A percentile compares a stretch with the other conserved stretches of the same genome.
Evolutionary conservation across 2,329 filamentous ascomycete species (phyloP).

Genomic region (Penicillium sp.): DNA sequence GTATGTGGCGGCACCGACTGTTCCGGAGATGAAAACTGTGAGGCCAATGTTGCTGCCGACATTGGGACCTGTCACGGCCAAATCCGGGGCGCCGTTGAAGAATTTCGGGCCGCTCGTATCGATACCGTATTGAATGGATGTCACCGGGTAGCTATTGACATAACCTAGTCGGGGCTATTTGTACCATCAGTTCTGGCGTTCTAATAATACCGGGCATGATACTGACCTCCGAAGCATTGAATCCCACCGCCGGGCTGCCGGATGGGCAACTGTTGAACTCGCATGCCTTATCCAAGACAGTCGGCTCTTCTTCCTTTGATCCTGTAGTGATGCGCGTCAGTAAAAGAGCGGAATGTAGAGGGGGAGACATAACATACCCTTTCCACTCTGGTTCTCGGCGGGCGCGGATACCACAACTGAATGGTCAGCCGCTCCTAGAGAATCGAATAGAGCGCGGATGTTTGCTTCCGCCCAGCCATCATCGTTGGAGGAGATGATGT

Average conservation of each 20-base stretch:
- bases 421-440: slow-evolving; percentile 56
- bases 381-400: slow-evolving; percentile 64
- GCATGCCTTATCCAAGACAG: slow-evolving; percentile 52
- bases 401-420: slow-evolving; percentile 64
- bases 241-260: slow-evolving; percentile 55
- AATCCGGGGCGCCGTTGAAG: slow-evolving; percentile 57
- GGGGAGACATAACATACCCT: slow-evolving; percentile 42
- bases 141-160: slow-evolving; percentile 69
- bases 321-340: slow-evolving; percentile 41
- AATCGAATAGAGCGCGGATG: slow-evolving; percentile 58
- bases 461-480: slow-evolving; percentile 73
- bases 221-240: slow-evolving; percentile 50
- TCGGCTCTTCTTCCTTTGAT: slow-evolving; percentile 52
- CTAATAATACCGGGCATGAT: neutral
- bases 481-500: slow-evolving; percentile 66
- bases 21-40: slow-evolving; percentile 60
- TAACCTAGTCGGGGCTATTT: slow-evolving; percentile 60
- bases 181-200: neutral
- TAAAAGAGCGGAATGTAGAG: neutral
- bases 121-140: slow-evolving; percentile 63
- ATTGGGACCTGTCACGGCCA: slow-evolving; percentile 66
- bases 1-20: slow-evolving; percentile 63
- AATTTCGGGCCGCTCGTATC: slow-evolving; percentile 53
- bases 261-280: slow-evolving; percentile 61
- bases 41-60: slow-evolving; percentile 58